Evolutionary conservation across 768 basidiomycete genomes (phyloP), one percentile per base, ranked within the genome.

Genomic region (Mycena kentingensis): DNA sequence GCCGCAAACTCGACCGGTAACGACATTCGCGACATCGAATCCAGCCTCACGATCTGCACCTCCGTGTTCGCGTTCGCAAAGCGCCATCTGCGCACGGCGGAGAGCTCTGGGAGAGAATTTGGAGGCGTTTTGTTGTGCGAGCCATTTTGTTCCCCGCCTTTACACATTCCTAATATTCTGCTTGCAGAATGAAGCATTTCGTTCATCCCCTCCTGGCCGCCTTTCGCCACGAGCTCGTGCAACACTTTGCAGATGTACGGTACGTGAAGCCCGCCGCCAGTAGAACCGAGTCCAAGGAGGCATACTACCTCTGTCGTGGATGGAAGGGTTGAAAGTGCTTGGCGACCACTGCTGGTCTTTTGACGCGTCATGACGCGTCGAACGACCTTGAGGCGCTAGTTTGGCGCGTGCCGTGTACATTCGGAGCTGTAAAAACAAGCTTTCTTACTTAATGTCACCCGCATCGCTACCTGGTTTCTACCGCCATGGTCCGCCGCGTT

Each of bases 281-380:
- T 47, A 78, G 94, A 7, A 61, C 79, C 1, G 86, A 87, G 52
- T 93, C 90, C 1, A 78, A 82, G 25, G 95, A 98, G 64, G 87
- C 82, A 0, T 98, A 93, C 67, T 95, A 86, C 74, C 73, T 97
- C 8, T 97, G 94, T 65, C 74, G 82, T 41, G 91, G 91, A 1
- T 93, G 80, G 78, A 79, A 74, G 46, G 69, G 68, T 15, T 57
- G n/a, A n/a, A n/a, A n/a, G n/a, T n/a, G n/a, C n/a, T n/a, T 19
- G n/a, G n/a, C n/a, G n/a, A n/a, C n/a, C n/a, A n/a, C n/a, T n/a
- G n/a, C n/a, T n/a, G n/a, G n/a, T n/a, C n/a, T n/a, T n/a, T n/a
- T n/a, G n/a, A n/a, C n/a, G n/a, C n/a, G n/a, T n/a, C n/a, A n/a
- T n/a, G n/a, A n/a, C n/a, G n/a, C n/a, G n/a, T n/a, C n/a, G n/a